These are phyloP conservation scores for Dysphania ambrosioides DNA, from an alignment of 148 eudicot species.

Conservation along the genomic window DNA sequence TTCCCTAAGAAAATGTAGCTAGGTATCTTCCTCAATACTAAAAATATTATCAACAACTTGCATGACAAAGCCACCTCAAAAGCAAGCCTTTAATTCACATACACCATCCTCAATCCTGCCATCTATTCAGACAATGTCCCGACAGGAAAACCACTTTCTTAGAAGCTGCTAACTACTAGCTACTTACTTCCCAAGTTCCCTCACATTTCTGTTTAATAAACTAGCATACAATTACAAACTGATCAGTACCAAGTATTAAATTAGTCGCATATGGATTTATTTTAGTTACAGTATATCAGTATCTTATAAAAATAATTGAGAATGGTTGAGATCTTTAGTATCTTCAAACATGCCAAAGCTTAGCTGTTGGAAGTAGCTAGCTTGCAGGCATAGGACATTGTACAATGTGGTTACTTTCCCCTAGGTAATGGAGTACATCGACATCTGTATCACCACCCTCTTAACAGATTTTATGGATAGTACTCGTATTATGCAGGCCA, in stretches of 20 bases:
- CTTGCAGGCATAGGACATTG: slow-evolving; percentile 3
- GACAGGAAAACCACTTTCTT: slow-evolving; percentile 18
- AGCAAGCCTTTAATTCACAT: slow-evolving; percentile 1
- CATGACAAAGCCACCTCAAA: slow-evolving; percentile 30
- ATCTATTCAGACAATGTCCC: slow-evolving; percentile 21
- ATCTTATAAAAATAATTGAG: neutral
- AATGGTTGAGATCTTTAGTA: neutral
- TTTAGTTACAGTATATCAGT: neutral
- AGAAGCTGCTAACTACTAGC: slow-evolving; percentile 12
- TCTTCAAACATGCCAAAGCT: slow-evolving; percentile 5
- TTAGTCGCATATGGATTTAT: neutral
- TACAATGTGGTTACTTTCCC: slow-evolving; percentile 15
- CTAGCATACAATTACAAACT: neutral
- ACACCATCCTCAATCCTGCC: slow-evolving; percentile 9
- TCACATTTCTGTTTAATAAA: neutral
- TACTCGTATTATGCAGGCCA: neutral
- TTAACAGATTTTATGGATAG: neutral
- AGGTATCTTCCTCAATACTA: neutral
- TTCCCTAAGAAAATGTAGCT: neutral
- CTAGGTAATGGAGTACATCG: neutral
- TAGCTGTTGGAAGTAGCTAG: slow-evolving; percentile 10
- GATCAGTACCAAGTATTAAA: neutral
- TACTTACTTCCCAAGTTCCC: neutral
- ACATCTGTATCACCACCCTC: slow-evolving; percentile 18
- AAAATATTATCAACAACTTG: neutral